A percentile compares a stretch with the other conserved stretches of the same genome.
Evolutionary conservation across 2,329 filamentous ascomycete species (phyloP).

Genomic region (Rasamsonia emersonii): DNA sequence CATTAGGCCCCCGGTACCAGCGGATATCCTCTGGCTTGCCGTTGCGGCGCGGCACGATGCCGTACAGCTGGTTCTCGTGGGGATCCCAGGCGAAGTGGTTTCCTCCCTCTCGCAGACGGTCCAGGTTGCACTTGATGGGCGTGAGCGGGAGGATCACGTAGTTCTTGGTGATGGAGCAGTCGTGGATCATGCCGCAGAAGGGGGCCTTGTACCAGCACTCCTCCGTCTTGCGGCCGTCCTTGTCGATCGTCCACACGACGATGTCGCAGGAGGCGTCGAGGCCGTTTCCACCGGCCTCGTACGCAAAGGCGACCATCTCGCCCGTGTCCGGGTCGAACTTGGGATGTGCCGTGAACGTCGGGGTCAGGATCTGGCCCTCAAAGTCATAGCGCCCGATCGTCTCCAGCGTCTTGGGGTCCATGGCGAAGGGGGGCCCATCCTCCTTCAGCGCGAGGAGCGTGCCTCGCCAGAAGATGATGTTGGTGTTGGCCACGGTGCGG

Average conservation of each 20-base stretch:
- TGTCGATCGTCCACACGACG: slow-evolving; percentile 40
- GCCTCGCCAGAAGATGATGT: slow-evolving; percentile 50
- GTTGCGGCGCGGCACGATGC: slow-evolving; percentile 43
- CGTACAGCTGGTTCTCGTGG: slow-evolving; percentile 47
- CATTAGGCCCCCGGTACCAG: slow-evolving; percentile 19
- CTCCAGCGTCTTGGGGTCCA: slow-evolving; percentile 39
- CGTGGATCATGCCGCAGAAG: slow-evolving; percentile 47
- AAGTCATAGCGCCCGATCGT: slow-evolving; percentile 45
- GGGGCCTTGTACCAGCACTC: slow-evolving; percentile 44
- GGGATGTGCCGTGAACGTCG: slow-evolving; percentile 46
- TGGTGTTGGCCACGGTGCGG: slow-evolving; percentile 50
- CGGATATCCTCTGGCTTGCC: slow-evolving; percentile 45
- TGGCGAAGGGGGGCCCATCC: slow-evolving; percentile 43
- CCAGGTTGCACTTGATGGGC: slow-evolving; percentile 39
- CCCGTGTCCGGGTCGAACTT: slow-evolving; percentile 46
- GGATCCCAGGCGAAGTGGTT: slow-evolving; percentile 48
- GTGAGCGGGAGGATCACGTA: slow-evolving; percentile 42
- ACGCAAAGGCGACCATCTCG: slow-evolving; percentile 46
- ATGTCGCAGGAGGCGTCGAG: slow-evolving; percentile 32
- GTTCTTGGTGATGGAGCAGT: slow-evolving; percentile 41
- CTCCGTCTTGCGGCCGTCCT: slow-evolving; percentile 36
- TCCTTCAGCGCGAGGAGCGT: slow-evolving; percentile 39
- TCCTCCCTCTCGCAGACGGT: slow-evolving; percentile 37
- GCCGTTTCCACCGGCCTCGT: slow-evolving; percentile 39
- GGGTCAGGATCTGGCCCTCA: slow-evolving; percentile 38